Conservation (phyloP, 2,329 filamentous ascomycete species). For the Aspergillus sp. region DNA sequence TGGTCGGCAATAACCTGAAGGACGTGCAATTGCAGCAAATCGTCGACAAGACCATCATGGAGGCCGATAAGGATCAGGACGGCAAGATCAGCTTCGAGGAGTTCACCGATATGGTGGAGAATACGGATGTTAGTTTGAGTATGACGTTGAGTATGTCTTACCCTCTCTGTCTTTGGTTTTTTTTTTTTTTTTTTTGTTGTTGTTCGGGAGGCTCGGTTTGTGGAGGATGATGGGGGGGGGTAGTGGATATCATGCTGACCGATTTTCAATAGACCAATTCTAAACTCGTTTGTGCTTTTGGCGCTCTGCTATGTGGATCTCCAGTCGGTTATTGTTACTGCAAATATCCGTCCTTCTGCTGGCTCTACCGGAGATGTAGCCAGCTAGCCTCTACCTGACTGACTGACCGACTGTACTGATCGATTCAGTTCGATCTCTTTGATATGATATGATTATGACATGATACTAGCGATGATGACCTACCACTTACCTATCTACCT, state of each 20-base stretch:
- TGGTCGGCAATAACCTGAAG: conserved; percentile 99
- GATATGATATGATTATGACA: conserved; percentile 14
- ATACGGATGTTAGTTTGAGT: conserved; percentile 71
- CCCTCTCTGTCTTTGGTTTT: not conserved
- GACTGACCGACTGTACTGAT: not conserved
- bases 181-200: no score
- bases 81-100: conserved; percentile 99
- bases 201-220: no score
- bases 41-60: conserved; percentile 99
- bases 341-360: no score
- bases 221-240: no score
- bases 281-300: not conserved
- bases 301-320: not conserved
- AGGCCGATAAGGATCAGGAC: conserved; percentile 92
- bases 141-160: conserved; percentile 61
- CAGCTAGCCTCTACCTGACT: not conserved
- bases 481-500: not conserved
- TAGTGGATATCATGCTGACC: conserved; percentile 6
- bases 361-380: not conserved
- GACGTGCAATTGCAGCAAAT: conserved; percentile 98
- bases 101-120: conserved; percentile 98
- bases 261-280: conserved; percentile 17
- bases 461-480: conserved; percentile 9
- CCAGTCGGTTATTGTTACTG: no score
- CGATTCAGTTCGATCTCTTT: not conserved